These are phyloP conservation scores for Ganoderma lucidum DNA, from an alignment of 1,284 basidiomycete genomes.

Conservation along the genomic window DNA sequence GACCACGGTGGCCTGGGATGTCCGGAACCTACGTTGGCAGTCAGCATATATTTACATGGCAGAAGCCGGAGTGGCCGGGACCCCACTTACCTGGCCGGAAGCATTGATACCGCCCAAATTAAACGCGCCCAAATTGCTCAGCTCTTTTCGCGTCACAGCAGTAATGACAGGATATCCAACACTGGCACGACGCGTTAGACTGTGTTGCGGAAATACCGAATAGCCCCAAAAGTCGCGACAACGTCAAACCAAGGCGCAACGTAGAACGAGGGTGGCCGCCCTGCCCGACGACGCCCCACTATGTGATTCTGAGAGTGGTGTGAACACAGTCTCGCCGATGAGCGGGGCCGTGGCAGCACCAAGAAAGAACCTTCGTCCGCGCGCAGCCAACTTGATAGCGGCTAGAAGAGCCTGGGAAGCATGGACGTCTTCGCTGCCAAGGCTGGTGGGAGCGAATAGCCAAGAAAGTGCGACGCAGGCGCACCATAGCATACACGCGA, in stretches of 20 bases:
- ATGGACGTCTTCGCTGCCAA: neutral
- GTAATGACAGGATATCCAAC: constrained; percentile 63
- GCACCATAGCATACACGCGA: constrained; percentile 6
- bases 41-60: neutral
- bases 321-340: neutral
- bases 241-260: neutral
- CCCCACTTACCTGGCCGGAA: constrained; percentile 50
- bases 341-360: neutral
- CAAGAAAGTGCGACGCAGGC: neutral
- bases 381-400: neutral
- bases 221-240: neutral
- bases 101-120: constrained; percentile 63
- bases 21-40: constrained; percentile 37
- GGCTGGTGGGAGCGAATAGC: constrained; percentile 7
- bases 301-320: neutral
- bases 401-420: constrained; percentile 1
- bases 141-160: constrained; percentile 44
- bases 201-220: neutral
- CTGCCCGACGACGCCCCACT: neutral
- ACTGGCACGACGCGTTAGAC: constrained; percentile 20
- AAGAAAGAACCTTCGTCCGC: neutral
- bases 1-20: constrained; percentile 47
- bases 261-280: neutral
- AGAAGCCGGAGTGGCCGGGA: constrained; percentile 9
- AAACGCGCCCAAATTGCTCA: constrained; percentile 47